Evolutionary conservation across 768 basidiomycete species (phyloP).

Genomic region (Cyclocybe cylindracea): DNA sequence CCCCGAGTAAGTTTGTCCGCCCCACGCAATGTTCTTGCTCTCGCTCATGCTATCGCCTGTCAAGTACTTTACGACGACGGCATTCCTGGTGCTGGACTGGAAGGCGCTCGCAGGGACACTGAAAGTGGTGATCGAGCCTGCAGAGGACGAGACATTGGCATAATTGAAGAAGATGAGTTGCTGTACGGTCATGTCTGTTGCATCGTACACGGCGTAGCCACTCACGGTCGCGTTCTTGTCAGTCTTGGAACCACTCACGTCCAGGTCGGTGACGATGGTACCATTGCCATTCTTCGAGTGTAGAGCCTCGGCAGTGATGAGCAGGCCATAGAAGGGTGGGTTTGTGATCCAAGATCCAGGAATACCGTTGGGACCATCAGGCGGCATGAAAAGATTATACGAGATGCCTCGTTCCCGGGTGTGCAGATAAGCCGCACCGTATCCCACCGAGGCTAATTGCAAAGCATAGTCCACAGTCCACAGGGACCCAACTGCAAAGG

Average conservation of each 20-base stretch:
- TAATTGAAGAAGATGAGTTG: conserved; percentile 53
- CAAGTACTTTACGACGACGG: conserved; percentile 48
- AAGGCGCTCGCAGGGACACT: conserved; percentile 34
- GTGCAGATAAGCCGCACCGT: conserved; percentile 50
- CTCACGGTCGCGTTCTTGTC: conserved; percentile 41
- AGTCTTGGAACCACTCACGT: conserved; percentile 37
- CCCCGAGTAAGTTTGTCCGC: conserved; percentile 48
- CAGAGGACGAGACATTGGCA: conserved; percentile 41
- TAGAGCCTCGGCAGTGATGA: conserved; percentile 47
- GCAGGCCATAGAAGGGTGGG: conserved; percentile 50
- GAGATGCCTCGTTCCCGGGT: conserved; percentile 53
- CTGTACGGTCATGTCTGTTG: conserved; percentile 39
- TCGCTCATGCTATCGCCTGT: conserved; percentile 47
- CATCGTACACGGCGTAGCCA: conserved; percentile 64
- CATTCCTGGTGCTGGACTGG: conserved; percentile 18
- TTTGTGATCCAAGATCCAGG: conserved; percentile 47
- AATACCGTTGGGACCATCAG: conserved; percentile 32
- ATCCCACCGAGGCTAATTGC: conserved; percentile 50
- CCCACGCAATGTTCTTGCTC: conserved; percentile 60
- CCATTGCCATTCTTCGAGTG: conserved; percentile 42
- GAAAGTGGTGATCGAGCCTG: conserved; percentile 28
- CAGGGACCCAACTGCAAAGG: conserved; percentile 49
- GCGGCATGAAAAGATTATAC: conserved; percentile 52
- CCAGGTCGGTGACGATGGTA: conserved; percentile 46
- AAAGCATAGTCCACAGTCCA: conserved; percentile 57